phyloP scores from a whole-genome alignment of 2,329 filamentous ascomycete species.

The Aschersonia sp. region DNA sequence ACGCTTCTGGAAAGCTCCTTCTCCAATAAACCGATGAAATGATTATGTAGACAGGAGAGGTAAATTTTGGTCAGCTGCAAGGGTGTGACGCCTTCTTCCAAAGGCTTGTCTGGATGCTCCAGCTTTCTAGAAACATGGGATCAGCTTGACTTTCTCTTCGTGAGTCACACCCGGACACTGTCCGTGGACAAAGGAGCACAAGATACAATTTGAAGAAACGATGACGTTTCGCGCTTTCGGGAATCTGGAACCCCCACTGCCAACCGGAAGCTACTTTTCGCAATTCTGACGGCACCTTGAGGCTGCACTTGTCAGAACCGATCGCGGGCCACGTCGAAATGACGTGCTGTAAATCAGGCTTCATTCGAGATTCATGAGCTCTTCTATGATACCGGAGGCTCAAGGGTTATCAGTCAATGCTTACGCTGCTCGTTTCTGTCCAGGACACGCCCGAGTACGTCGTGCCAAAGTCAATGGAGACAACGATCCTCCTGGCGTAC shows the following conservation, averaged over 20 bases:
- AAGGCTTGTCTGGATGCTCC: conserved; percentile 16
- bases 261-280: conserved; percentile 23
- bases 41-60: conserved; percentile 29
- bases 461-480: conserved; percentile 42
- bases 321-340: conserved; percentile 29
- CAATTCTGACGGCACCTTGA: conserved; percentile 35
- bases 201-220: conserved; percentile 35
- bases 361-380: background rate
- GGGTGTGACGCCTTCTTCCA: conserved; percentile 18
- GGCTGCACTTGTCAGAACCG: conserved; percentile 17
- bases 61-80: conserved; percentile 24
- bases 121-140: conserved; percentile 14
- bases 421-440: conserved; percentile 26
- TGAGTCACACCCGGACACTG: background rate
- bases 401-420: conserved; percentile 1
- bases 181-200: background rate
- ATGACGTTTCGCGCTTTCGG: conserved; percentile 22
- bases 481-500: conserved; percentile 26
- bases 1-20: conserved; percentile 25
- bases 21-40: conserved; percentile 30
- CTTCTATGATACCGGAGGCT: background rate
- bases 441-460: conserved; percentile 42
- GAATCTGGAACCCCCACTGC: conserved; percentile 37
- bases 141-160: background rate
- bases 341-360: conserved; percentile 24